These are phyloP conservation scores for Rosa lucieae DNA, from an alignment of 306 rosid genomes.

Conservation along the genomic window DNA sequence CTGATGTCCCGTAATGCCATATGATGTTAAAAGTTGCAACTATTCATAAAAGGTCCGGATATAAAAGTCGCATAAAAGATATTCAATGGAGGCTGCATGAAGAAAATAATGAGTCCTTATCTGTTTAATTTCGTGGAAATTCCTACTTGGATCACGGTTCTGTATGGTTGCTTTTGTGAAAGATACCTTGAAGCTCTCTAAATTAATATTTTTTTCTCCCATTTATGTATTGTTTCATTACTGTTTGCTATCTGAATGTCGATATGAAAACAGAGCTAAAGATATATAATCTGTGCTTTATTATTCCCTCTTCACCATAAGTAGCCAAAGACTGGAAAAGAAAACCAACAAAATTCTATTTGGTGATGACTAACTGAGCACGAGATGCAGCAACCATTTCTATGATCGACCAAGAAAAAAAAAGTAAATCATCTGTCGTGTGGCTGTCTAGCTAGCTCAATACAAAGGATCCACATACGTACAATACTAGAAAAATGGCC, in stretches of 20 bases:
- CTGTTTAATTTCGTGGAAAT: neutral
- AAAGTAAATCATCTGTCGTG: neutral
- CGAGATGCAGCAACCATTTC: neutral
- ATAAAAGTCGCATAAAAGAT: neutral
- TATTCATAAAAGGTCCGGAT: neutral
- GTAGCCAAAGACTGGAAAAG: neutral
- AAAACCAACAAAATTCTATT: neutral
- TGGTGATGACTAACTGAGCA: constrained; percentile 3
- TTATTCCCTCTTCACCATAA: neutral
- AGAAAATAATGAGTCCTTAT: neutral
- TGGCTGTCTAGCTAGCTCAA: neutral
- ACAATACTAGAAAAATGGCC: too few relatives aligned
- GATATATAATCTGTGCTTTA: neutral
- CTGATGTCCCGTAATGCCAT: neutral
- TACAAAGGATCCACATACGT: neutral
- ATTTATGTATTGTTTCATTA: neutral
- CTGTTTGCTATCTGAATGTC: neutral
- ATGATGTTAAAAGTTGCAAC: neutral
- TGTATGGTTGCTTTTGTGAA: neutral
- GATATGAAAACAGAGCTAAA: neutral
- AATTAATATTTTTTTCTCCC: neutral
- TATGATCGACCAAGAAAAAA: neutral
- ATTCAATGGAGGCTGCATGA: neutral
- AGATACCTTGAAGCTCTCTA: neutral
- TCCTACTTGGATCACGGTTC: neutral